Evolutionary conservation across 129 eudicot genomes (phyloP).

Genomic region (Flaveria trinervia): DNA sequence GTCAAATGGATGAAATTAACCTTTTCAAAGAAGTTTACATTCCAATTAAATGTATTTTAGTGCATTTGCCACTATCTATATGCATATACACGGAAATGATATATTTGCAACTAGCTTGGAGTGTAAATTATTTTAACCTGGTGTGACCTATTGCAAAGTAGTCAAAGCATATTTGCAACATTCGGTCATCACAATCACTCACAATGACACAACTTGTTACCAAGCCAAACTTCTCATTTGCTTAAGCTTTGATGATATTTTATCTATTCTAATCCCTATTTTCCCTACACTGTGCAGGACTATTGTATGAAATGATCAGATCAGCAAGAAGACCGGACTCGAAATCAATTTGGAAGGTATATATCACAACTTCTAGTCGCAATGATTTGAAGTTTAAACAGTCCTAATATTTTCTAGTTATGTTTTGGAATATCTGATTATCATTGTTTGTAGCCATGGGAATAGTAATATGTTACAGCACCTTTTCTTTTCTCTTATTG

Average conservation of each 20-base stretch:
- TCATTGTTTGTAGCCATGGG: not conserved
- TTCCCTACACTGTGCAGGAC: constrained; percentile 48
- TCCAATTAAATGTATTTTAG: too few relatives aligned
- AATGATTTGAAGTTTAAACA: not conserved
- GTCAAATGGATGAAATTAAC: too few relatives aligned
- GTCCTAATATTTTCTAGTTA: not conserved
- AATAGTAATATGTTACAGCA: not conserved
- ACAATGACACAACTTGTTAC: too few relatives aligned
- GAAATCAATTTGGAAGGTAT: constrained; percentile 90
- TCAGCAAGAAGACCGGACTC: constrained; percentile 71
- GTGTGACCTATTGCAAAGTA: not conserved
- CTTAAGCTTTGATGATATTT: not conserved
- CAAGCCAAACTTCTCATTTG: not conserved
- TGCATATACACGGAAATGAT: not conserved
- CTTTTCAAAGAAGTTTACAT: too few relatives aligned
- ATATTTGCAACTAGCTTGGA: not conserved
- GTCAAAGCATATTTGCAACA: not conserved
- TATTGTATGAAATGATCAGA: constrained; percentile 85
- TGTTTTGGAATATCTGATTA: not conserved
- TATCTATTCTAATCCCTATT: not conserved
- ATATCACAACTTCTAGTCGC: constrained; percentile 5
- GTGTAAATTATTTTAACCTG: not conserved
- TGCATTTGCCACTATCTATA: too few relatives aligned
- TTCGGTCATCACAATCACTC: too few relatives aligned
- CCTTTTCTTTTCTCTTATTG: not conserved